phyloP scores from a whole-genome alignment of 352 stramenopile genomes.

The Globisporangium spinosum region DNA sequence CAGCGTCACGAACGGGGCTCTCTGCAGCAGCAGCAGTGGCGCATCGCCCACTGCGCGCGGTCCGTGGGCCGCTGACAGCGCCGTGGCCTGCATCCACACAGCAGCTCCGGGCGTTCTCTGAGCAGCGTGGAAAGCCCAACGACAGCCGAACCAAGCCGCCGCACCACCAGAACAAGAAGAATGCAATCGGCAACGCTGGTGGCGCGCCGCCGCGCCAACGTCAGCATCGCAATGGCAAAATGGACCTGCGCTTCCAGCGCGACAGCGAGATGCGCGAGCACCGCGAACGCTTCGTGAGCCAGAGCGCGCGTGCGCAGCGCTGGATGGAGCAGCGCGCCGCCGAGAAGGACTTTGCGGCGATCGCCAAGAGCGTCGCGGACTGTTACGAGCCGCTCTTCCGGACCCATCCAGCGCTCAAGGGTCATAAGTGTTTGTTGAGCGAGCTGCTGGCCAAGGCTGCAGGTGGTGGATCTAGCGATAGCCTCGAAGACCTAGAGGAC shows the following conservation, averaged over 20 bases:
- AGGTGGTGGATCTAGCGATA: not conserved
- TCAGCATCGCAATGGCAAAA: not conserved
- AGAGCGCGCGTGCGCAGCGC: not conserved
- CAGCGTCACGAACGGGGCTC: not conserved
- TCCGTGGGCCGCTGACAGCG: not conserved
- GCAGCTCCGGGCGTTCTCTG: not conserved
- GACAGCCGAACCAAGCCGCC: not conserved
- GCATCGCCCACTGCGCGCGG: slow-evolving; percentile 10
- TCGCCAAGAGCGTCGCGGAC: slow-evolving; percentile 16
- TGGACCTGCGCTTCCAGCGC: slow-evolving; percentile 17
- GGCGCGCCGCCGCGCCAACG: not conserved
- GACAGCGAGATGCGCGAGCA: slow-evolving; percentile 1
- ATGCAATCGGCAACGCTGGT: not conserved
- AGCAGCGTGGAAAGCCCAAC: not conserved
- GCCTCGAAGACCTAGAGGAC: not conserved
- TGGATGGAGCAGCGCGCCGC: slow-evolving; percentile 11
- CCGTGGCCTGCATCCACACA: not conserved
- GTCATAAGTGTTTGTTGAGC: not conserved
- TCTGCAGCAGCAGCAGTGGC: not conserved
- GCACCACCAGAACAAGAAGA: not conserved
- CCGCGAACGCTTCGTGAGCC: slow-evolving; percentile 1
- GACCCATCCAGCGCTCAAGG: slow-evolving; percentile 11
- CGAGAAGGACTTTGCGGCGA: slow-evolving; percentile 8
- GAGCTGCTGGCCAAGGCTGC: not conserved
- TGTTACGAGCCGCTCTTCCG: slow-evolving; percentile 19